Evolutionary conservation across 306 rosid genomes (phyloP), one percentile per base, ranked within the genome.

Genomic region (Abrus pulchellus): DNA sequence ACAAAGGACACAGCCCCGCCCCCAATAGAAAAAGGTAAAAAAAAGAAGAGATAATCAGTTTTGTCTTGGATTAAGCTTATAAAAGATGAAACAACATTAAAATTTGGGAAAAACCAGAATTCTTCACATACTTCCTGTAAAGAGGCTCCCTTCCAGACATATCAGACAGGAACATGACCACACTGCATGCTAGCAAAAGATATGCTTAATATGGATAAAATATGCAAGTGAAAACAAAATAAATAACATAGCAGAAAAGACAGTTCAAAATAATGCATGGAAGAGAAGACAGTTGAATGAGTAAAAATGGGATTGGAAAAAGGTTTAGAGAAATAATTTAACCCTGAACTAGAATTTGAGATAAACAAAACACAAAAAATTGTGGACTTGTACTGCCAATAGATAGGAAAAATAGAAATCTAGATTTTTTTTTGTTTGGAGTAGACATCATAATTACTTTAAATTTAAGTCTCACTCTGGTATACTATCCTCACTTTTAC

Each of bases 121-220:
- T 44, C 54, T 82, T 50, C 20, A 20, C 97, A 45, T 93, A 95
- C 99, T 91, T 95, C 87, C 77, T 93, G 88, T 95, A 95, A 12
- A 95, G 82, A 65, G 99, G 98, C 87, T 95, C 97, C 89, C 96
- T 93, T 85, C 99, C 99, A 67, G 99, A 93, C 98, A 95, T 93
- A 92, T 95, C 99, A 41, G 98, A 95, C 82, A 93, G 86, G 88
- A 95, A 90, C 98, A 95, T 91, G 82, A 93, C 88, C 63, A 95
- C 77, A 89, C 99, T 95, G 98, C 97, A 88, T 76, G 90, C 92
- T 89, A 91, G 93, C 84, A 91, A 84, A 84, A 89, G 84, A 86
- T 29, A 55, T 68, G 74, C 80, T 92, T 84, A 90, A 77, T 84
- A 82, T 62, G 81, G 78, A 62, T 72, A 78, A 65, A 75, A 62